A percentile compares a stretch with the other conserved stretches of the same genome.
These are phyloP conservation scores for Chloridella minuta DNA, from an alignment of 352 stramenopile genomes.

Conservation along the genomic window DNA sequence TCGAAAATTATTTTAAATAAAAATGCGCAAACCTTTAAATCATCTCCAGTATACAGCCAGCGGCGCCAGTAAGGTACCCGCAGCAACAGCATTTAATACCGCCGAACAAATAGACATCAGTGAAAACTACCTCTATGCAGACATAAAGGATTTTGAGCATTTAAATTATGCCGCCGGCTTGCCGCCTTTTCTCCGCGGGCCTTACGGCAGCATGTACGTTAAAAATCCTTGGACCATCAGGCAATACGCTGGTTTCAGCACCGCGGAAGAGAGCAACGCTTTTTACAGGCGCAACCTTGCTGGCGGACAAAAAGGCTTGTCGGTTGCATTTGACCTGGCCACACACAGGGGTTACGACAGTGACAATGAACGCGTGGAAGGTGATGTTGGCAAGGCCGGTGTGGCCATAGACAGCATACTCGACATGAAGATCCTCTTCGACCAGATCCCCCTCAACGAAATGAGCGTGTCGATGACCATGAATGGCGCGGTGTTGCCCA, in stretches of 20 bases:
- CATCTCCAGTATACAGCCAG: no score
- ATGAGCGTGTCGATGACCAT: slow-evolving; percentile 94
- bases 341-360: slow-evolving; percentile 87
- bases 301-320: slow-evolving; percentile 58
- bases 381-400: slow-evolving; percentile 81
- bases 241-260: slow-evolving; percentile 83
- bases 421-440: slow-evolving; percentile 79
- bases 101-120: no score
- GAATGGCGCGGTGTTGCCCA: slow-evolving; percentile 75
- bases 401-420: slow-evolving; percentile 72
- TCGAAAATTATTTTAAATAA: no score
- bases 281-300: slow-evolving; percentile 74
- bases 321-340: slow-evolving; percentile 73
- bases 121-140: no score
- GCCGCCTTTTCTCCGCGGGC: slow-evolving; percentile 56
- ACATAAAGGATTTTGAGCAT: no score
- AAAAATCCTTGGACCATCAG: slow-evolving; percentile 59
- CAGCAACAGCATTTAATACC: no score
- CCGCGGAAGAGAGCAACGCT: slow-evolving; percentile 68
- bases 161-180: no score
- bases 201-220: slow-evolving; percentile 86
- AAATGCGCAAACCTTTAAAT: no score
- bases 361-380: slow-evolving; percentile 57
- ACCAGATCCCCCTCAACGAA: slow-evolving; percentile 64
- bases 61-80: no score